These are phyloP conservation scores for Microdochium bolleyi DNA, from an alignment of 2,329 filamentous ascomycete genomes.

Conservation along the genomic window DNA sequence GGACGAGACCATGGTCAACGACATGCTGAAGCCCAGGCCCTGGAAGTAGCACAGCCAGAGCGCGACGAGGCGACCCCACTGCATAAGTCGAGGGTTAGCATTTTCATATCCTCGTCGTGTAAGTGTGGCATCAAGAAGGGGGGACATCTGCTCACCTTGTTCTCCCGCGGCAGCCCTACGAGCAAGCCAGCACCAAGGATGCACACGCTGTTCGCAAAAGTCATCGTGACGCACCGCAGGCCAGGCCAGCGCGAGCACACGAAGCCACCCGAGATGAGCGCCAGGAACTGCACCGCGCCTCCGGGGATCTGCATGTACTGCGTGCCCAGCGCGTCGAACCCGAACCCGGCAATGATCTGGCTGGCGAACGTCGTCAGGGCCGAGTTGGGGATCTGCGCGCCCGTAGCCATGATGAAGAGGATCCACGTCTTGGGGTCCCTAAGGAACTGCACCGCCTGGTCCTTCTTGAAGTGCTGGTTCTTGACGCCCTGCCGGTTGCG, in stretches of 20 bases:
- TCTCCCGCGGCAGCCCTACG: constrained; percentile 37
- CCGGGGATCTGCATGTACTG: constrained; percentile 55
- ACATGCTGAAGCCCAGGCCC: constrained; percentile 21
- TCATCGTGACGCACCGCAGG: constrained; percentile 46
- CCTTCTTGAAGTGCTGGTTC: constrained; percentile 36
- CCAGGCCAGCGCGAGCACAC: constrained; percentile 45
- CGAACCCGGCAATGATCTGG: constrained; percentile 16
- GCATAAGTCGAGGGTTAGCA: background rate
- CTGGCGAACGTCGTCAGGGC: constrained; percentile 39
- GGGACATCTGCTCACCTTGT: constrained; percentile 25
- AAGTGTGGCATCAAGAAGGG: no score
- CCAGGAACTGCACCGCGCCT: constrained; percentile 47
- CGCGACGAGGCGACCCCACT: constrained; percentile 47
- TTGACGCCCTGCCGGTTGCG: constrained; percentile 40
- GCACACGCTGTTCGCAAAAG: constrained; percentile 44
- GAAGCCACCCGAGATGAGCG: constrained; percentile 39
- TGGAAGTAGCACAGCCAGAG: constrained; percentile 39
- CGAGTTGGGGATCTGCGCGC: constrained; percentile 47
- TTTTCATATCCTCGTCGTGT: background rate
- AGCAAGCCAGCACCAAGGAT: constrained; percentile 44
- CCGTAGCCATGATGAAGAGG: constrained; percentile 42
- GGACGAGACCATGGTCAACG: constrained; percentile 21
- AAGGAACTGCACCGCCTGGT: constrained; percentile 37
- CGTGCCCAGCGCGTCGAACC: constrained; percentile 37
- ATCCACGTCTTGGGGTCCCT: constrained; percentile 50